These are phyloP conservation scores for Noccaea caerulescens DNA, from an alignment of 345 rosid genomes.

Conservation along the genomic window DNA sequence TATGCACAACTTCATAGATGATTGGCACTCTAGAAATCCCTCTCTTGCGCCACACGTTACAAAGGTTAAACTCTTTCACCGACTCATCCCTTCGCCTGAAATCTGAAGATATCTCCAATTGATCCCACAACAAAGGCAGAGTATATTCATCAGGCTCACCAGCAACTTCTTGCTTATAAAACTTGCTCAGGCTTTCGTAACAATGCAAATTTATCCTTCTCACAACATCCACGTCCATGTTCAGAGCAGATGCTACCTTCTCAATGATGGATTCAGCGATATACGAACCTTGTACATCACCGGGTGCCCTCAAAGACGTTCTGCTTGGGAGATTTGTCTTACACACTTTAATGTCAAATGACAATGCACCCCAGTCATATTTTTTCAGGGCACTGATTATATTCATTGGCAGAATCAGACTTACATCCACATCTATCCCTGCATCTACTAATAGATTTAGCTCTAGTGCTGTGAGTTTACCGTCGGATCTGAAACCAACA, in stretches of 20 bases:
- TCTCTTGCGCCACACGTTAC: conserved; percentile 65
- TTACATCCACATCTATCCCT: conserved; percentile 59
- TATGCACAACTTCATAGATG: conserved; percentile 48
- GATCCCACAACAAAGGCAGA: conserved; percentile 71
- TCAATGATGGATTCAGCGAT: conserved; percentile 83
- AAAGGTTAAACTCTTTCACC: conserved; percentile 61
- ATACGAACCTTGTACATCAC: conserved; percentile 82
- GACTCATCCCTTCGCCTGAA: conserved; percentile 52
- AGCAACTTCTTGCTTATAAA: conserved; percentile 45
- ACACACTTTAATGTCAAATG: conserved; percentile 79
- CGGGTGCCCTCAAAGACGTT: conserved; percentile 89
- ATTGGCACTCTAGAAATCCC: conserved; percentile 82
- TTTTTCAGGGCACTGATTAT: conserved; percentile 55
- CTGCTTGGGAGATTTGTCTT: conserved; percentile 77
- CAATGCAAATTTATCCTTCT: conserved; percentile 72
- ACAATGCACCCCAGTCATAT: conserved; percentile 85
- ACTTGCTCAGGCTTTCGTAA: conserved; percentile 56
- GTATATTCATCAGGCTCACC: conserved; percentile 74
- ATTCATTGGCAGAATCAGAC: conserved; percentile 60
- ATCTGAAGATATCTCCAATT: conserved; percentile 57
- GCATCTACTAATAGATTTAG: conserved; percentile 68
- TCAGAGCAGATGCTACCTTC: conserved; percentile 74
- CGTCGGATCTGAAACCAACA: conserved; percentile 81
- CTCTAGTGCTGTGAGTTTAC: conserved; percentile 78
- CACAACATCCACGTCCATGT: conserved; percentile 68